Evolutionary conservation across 2,329 filamentous ascomycete genomes (phyloP), one percentile per base, ranked within the genome.

Genomic region (Fusarium robinianum): DNA sequence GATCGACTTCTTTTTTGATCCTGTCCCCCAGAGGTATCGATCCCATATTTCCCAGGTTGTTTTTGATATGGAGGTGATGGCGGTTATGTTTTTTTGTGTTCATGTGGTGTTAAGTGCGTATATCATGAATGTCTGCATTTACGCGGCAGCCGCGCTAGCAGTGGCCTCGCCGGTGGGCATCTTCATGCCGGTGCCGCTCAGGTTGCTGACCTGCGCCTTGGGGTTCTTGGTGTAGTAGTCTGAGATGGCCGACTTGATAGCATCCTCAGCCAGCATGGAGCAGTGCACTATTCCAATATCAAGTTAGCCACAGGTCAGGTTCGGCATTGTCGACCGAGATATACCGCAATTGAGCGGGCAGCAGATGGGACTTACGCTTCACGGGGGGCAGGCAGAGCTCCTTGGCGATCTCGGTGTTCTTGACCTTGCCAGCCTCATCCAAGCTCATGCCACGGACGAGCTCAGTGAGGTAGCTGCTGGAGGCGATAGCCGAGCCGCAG

Each of bases 321-420:
- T n/a, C n/a, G n/a, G n/a, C 27, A 22, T 31, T 23, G 37, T 18
- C 26, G 8, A 11, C 12, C 32, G 30, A 30, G 29, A 50, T 54
- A 39, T 46, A 19, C 25, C 41, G 49, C 31, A 49, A 36, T 36
- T 37, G 27, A 12, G 21, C 21, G 16, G 7, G 39, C 22, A 18
- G 6, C 31, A 17, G 12, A 26, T 22, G 17, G 23, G 22, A 82
- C 85, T 71, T 74, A 90, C 88, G 72, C 75, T 95, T 95, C 36
- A 95, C 89, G 50, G 90, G 89, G 23, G 89, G 90, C 64, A 94
- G 72, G 65, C 89, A 94, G 44, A 96, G 77, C 74, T 99, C 95
- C 77, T 95, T 95, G 24, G 94, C 94, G 66, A 99, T 99, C 73
- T 99, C 91, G 4, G 92, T 96, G 73, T 99, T 99, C 75, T 90